Evolutionary conservation across 2,329 filamentous ascomycete species (phyloP).

Genomic region (Paraphaeosphaeria minitans): DNA sequence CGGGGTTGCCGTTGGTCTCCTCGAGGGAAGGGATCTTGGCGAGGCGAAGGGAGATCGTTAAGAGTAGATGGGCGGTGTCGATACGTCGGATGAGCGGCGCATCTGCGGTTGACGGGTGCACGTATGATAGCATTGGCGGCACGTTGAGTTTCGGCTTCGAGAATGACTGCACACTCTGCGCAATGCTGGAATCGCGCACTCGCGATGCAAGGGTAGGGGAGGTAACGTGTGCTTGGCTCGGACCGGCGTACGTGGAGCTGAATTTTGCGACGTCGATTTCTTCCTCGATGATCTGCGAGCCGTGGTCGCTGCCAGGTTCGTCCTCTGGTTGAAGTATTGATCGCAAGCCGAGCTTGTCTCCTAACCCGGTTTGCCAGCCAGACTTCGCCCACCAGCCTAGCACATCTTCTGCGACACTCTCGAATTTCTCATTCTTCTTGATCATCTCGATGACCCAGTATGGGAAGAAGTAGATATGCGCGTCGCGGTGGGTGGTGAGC

Average conservation of each 20-base stretch:
- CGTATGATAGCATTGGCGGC: slow-evolving; percentile 79
- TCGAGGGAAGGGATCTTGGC: slow-evolving; percentile 80
- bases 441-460: slow-evolving; percentile 89
- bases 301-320: slow-evolving; percentile 46
- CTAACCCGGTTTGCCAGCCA: slow-evolving; percentile 82
- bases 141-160: slow-evolving; percentile 54
- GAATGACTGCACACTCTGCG: slow-evolving; percentile 33
- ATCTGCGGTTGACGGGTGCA: slow-evolving; percentile 68
- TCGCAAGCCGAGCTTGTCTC: slow-evolving; percentile 75
- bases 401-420: slow-evolving; percentile 89
- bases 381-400: slow-evolving; percentile 96
- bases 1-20: slow-evolving; percentile 57
- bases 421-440: slow-evolving; percentile 76
- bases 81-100: slow-evolving; percentile 79
- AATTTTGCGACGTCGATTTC: slow-evolving; percentile 60
- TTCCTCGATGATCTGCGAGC: slow-evolving; percentile 52
- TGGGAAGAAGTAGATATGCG: slow-evolving; percentile 93
- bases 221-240: slow-evolving; percentile 16
- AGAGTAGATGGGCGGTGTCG: slow-evolving; percentile 81
- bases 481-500: slow-evolving; percentile 83
- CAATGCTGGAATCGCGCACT: slow-evolving; percentile 38
- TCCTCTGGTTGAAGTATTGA: slow-evolving; percentile 63
- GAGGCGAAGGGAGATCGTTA: slow-evolving; percentile 81
- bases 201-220: slow-evolving; percentile 42
- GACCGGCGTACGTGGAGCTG: slow-evolving; percentile 53